Percentiles rank a stretch among this genome's conserved stretches.
Conservation (phyloP, 176 grass and related monocot genomes). For the Oryza longistaminata region DNA sequence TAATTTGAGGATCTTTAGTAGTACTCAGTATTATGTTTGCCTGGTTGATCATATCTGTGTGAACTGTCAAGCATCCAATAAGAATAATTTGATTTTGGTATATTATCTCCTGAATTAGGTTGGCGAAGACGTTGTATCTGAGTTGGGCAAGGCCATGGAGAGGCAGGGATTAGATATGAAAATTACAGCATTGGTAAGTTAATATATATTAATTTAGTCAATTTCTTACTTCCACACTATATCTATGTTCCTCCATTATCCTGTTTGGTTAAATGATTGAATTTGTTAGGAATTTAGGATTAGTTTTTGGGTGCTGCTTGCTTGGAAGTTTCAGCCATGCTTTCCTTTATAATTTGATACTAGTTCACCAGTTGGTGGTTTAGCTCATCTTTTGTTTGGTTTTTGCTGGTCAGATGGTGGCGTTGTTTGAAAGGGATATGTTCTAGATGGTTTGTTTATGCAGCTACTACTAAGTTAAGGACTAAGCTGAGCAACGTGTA, state of each 20-base stretch:
- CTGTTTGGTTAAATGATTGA: neutral
- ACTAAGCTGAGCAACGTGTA: neutral
- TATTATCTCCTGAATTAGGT: conserved; percentile 44
- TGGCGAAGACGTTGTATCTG: conserved; percentile 63
- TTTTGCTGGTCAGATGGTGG: conserved; percentile 8
- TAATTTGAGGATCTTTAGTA: neutral
- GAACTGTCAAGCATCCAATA: neutral
- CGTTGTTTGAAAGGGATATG: neutral
- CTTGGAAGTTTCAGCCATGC: conserved; percentile 44
- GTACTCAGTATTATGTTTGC: neutral
- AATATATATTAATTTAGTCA: conserved; percentile 1
- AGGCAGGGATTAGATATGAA: conserved; percentile 73
- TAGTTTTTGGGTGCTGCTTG: conserved; percentile 6
- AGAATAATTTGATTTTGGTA: conserved; percentile 10
- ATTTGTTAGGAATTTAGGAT: neutral
- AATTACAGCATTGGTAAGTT: conserved; percentile 65
- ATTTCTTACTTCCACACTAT: neutral
- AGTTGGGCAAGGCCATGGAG: conserved; percentile 65
- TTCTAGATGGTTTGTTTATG: neutral
- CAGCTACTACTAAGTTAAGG: neutral
- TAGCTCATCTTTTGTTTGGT: neutral
- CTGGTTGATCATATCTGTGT: neutral
- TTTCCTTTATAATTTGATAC: neutral
- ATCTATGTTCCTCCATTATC: neutral
- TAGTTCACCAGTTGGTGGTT: neutral